Percentiles rank a stretch among this genome's conserved stretches.
phyloP scores from a whole-genome alignment of 352 stramenopile genomes.

The Pythium aphanidermatum region DNA sequence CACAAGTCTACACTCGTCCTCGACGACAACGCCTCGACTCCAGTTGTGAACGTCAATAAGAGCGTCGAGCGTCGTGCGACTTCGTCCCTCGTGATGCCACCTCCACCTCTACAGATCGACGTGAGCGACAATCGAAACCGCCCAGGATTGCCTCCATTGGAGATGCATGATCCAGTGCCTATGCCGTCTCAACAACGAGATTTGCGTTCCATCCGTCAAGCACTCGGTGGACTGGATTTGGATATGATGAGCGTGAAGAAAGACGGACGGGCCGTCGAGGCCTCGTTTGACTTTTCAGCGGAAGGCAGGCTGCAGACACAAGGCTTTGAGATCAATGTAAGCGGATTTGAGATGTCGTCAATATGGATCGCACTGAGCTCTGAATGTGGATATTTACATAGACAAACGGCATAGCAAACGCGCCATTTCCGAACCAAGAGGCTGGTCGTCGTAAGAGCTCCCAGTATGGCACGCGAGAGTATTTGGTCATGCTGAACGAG shows the following conservation, averaged over 20 bases:
- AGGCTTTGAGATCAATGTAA: conserved; percentile 81
- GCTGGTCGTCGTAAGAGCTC: conserved; percentile 7
- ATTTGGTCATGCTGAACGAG: conserved; percentile 60
- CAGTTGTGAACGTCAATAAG: conserved; percentile 19
- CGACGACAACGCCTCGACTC: conserved; percentile 18
- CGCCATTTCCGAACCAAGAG: conserved; percentile 40
- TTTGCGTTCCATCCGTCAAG: conserved; percentile 30
- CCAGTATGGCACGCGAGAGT: conserved; percentile 50
- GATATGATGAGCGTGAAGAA: conserved; percentile 60
- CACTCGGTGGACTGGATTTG: conserved; percentile 42
- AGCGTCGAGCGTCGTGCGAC: conserved; percentile 12
- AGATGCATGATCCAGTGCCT: conserved; percentile 3
- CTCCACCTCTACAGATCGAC: conserved; percentile 44
- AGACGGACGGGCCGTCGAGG: conserved; percentile 48
- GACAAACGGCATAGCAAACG: conserved; percentile 69
- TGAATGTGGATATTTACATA: conserved; percentile 15
- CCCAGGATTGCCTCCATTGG: not conserved
- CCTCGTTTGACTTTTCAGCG: conserved; percentile 78
- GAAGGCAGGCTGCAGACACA: conserved; percentile 71
- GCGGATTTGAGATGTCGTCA: conserved; percentile 1
- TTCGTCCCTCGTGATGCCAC: not conserved
- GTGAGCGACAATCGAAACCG: conserved; percentile 15
- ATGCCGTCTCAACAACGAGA: conserved; percentile 1
- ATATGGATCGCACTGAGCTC: too few relatives aligned
- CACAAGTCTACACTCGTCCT: conserved; percentile 5